Evolutionary conservation across 495 filamentous ascomycete genomes (phyloP).

Genomic region (Penicillium argentinense): DNA sequence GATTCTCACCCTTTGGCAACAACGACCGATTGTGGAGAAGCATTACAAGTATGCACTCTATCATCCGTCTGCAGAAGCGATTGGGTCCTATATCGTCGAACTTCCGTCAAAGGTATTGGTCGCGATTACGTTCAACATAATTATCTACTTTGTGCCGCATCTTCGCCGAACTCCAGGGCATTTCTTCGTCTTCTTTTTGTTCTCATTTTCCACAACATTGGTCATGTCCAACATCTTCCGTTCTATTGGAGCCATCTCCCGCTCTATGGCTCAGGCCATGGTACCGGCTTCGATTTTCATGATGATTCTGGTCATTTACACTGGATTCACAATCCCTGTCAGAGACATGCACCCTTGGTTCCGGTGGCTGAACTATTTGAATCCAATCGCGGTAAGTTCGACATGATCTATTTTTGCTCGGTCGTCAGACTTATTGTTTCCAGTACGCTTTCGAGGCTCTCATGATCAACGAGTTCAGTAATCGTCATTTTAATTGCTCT

Average conservation of each 20-base stretch:
- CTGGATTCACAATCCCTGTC: slow-evolving; percentile 83
- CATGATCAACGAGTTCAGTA: slow-evolving; percentile 87
- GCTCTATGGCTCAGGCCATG: slow-evolving; percentile 80
- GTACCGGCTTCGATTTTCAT: slow-evolving; percentile 81
- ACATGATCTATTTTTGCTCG: not conserved
- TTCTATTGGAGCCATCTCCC: slow-evolving; percentile 74
- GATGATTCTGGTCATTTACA: slow-evolving; percentile 80
- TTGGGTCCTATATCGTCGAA: slow-evolving; percentile 80
- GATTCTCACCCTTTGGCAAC: slow-evolving; percentile 76
- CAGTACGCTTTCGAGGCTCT: slow-evolving; percentile 81
- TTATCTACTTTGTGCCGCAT: slow-evolving; percentile 85
- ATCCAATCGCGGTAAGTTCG: slow-evolving; percentile 62
- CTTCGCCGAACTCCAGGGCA: slow-evolving; percentile 72
- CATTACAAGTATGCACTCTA: slow-evolving; percentile 89
- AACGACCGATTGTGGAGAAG: slow-evolving; percentile 91
- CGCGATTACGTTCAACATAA: slow-evolving; percentile 62
- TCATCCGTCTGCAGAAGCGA: slow-evolving; percentile 83
- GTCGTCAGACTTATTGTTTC: not conserved
- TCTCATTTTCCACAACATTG: slow-evolving; percentile 64
- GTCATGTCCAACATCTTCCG: slow-evolving; percentile 78
- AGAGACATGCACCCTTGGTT: slow-evolving; percentile 75
- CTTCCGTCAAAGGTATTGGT: slow-evolving; percentile 62
- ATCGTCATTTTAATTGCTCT: slow-evolving; percentile 62
- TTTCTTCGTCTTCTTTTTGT: slow-evolving; percentile 69
- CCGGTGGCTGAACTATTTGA: slow-evolving; percentile 83